A percentile compares a stretch with the other conserved stretches of the same genome.
Conservation (phyloP, 305 asterid genomes). For the Fraxinus angustifolia region DNA sequence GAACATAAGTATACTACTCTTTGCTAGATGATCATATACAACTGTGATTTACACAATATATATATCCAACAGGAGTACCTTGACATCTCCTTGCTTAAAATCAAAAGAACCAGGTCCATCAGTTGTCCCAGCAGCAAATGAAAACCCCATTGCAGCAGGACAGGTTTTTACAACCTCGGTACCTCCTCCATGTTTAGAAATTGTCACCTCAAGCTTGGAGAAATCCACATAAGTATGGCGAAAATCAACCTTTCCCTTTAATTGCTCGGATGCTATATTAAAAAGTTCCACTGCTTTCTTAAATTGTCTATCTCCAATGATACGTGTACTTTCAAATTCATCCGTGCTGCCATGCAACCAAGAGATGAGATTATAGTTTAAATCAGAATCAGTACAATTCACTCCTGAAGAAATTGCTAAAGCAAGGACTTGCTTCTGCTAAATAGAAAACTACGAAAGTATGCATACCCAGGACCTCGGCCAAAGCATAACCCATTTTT, state of each 20-base stretch:
- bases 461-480: slow-evolving; percentile 88
- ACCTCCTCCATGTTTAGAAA: slow-evolving; percentile 56
- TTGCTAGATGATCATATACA: slow-evolving; percentile 7
- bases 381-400: slow-evolving; percentile 7
- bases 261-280: slow-evolving; percentile 59
- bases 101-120: slow-evolving; percentile 99
- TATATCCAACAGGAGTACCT: slow-evolving; percentile 39
- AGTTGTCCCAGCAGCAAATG: slow-evolving; percentile 98
- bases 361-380: slow-evolving; percentile 17
- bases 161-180: slow-evolving; percentile 65
- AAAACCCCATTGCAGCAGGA: slow-evolving; percentile 99
- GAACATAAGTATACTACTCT: slow-evolving; percentile 1
- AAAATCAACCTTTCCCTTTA: slow-evolving; percentile 73
- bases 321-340: slow-evolving; percentile 92
- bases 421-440: neutral
- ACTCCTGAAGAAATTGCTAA: neutral
- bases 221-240: slow-evolving; percentile 77
- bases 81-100: slow-evolving; percentile 89
- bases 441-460: slow-evolving; percentile 4
- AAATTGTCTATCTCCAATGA: slow-evolving; percentile 89
- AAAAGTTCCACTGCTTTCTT: slow-evolving; percentile 78
- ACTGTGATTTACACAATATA: slow-evolving; percentile 11
- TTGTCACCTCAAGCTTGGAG: slow-evolving; percentile 69
- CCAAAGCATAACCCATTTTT: slow-evolving; percentile 91
- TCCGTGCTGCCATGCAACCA: slow-evolving; percentile 59